Percentiles rank a stretch among this genome's conserved stretches.
These are phyloP conservation scores for Eucalyptus leucophloia DNA, from an alignment of 345 rosid genomes.

Conservation along the genomic window DNA sequence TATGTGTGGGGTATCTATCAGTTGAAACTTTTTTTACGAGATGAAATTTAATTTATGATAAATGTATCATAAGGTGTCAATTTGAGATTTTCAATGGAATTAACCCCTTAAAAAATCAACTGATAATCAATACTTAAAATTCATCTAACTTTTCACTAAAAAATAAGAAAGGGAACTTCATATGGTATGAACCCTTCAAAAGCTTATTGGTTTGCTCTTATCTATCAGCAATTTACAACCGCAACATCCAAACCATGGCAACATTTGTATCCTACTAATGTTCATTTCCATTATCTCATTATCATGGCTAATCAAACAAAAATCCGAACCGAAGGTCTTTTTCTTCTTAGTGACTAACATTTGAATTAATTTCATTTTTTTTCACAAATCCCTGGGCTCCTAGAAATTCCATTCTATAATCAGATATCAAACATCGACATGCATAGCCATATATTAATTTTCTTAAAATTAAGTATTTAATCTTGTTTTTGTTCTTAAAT, in stretches of 20 bases:
- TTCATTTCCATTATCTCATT: neutral
- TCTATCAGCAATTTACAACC: neutral
- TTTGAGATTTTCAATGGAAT: neutral
- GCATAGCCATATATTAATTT: neutral
- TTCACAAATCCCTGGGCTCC: accelerated
- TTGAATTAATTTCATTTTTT: neutral
- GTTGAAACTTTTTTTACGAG: accelerated
- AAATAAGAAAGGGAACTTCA: neutral
- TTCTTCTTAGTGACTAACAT: accelerated
- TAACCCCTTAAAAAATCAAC: neutral
- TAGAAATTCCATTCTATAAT: accelerated
- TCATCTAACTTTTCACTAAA: neutral
- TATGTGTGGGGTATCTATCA: accelerated
- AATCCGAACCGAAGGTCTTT: neutral
- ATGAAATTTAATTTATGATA: neutral
- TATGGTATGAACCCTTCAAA: neutral
- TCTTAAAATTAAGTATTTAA: neutral
- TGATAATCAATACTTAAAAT: neutral
- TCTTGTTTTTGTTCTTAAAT: neutral
- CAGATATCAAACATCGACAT: neutral
- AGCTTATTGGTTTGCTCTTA: neutral
- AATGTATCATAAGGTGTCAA: neutral
- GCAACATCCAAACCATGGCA: neutral
- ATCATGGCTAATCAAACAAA: neutral
- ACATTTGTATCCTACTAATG: neutral